Conservation (phyloP, 495 filamentous ascomycete species). For the Daldinia concentrica region DNA sequence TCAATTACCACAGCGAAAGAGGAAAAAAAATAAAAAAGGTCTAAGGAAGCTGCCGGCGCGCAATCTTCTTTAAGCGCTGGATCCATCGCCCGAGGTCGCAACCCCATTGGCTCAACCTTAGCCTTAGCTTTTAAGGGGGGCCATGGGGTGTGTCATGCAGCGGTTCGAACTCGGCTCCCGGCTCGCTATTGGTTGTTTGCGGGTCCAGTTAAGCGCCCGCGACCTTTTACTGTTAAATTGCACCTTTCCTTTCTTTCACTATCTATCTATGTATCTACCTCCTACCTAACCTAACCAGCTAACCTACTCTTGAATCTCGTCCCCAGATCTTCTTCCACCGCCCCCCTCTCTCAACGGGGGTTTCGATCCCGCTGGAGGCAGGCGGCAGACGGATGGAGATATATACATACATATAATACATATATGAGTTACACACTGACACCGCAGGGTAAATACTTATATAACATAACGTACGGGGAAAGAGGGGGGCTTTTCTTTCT, state of each 20-base stretch:
- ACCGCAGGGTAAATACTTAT: background rate
- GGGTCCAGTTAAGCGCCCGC: conserved; percentile 38
- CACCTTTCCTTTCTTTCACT: conserved; percentile 21
- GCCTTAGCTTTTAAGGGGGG: conserved; percentile 26
- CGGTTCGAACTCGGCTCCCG: conserved; percentile 32
- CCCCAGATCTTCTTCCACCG: conserved; percentile 21
- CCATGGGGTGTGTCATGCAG: conserved; percentile 42
- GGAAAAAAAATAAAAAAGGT: too few species aligned
- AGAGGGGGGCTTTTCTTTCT: background rate
- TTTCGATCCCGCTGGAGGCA: conserved; percentile 14
- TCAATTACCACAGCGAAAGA: background rate
- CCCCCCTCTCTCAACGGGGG: conserved; percentile 13
- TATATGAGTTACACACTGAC: background rate
- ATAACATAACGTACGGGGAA: background rate
- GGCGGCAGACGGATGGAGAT: conserved; percentile 5
- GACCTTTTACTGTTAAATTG: conserved; percentile 40
- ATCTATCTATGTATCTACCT: too few species aligned
- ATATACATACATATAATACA: background rate
- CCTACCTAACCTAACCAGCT: too few species aligned
- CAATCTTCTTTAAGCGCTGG: conserved; percentile 42
- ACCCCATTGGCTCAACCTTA: conserved; percentile 33
- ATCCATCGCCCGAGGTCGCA: conserved; percentile 5
- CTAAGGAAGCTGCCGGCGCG: too few species aligned
- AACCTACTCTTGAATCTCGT: conserved; percentile 11
- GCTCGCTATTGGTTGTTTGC: conserved; percentile 16